phyloP scores from a whole-genome alignment of 768 basidiomycete genomes.

The Agrocybe chaxingu region DNA sequence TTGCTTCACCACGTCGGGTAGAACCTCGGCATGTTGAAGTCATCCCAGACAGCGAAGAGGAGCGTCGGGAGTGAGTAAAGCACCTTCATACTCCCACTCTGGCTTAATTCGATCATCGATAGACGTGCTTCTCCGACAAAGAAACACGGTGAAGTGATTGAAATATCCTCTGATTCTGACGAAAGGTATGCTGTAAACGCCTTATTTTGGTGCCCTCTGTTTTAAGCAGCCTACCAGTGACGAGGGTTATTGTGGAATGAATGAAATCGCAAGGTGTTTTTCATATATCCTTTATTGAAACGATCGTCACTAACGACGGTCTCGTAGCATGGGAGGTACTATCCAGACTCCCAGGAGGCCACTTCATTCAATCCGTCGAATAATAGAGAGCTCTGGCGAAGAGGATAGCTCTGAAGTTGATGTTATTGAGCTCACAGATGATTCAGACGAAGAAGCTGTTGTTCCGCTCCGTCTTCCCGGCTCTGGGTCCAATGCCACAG shows the following conservation, averaged over 20 bases:
- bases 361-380: slow-evolving; percentile 20
- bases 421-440: slow-evolving; percentile 28
- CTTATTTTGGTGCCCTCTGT: not conserved
- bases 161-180: slow-evolving; percentile 51
- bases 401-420: slow-evolving; percentile 16
- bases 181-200: slow-evolving; percentile 7
- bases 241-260: not conserved
- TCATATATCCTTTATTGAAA: too few species aligned
- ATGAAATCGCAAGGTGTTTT: too few species aligned
- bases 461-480: not conserved
- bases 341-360: slow-evolving; percentile 8
- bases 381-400: slow-evolving; percentile 33
- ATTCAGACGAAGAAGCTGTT: slow-evolving; percentile 11
- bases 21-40: slow-evolving; percentile 24
- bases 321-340: not conserved
- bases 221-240: not conserved
- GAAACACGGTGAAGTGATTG: slow-evolving; percentile 38
- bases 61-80: slow-evolving; percentile 29
- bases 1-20: too few species aligned
- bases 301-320: too few species aligned
- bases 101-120: not conserved
- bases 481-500: not conserved
- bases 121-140: not conserved
- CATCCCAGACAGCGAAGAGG: slow-evolving; percentile 50
- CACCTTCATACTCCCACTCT: not conserved